Evolutionary conservation across 2,329 filamentous ascomycete genomes (phyloP).

Genomic region (Erysiphe pulchra): DNA sequence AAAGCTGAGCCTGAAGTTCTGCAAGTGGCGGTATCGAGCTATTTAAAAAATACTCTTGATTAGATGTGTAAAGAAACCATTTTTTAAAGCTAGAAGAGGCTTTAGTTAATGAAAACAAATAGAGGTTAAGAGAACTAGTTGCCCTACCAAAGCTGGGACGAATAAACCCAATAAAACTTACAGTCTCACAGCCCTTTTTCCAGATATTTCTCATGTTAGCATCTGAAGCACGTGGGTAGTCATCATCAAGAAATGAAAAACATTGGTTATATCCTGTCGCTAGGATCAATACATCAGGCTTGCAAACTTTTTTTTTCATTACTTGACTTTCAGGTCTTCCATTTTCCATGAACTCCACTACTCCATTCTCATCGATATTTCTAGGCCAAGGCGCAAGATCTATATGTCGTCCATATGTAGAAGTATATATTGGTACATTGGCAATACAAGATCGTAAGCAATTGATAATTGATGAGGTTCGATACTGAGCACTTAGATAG

Average conservation of each 20-base stretch:
- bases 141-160: slow-evolving; percentile 17
- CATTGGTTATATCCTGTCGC: slow-evolving; percentile 21
- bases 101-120: slow-evolving; percentile 2
- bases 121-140: neutral
- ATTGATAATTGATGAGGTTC: slow-evolving; percentile 13
- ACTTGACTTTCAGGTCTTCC: slow-evolving; percentile 9
- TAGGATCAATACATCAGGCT: slow-evolving; percentile 20
- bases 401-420: slow-evolving; percentile 17
- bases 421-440: slow-evolving; percentile 15
- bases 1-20: slow-evolving; percentile 23
- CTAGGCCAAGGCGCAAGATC: slow-evolving; percentile 20
- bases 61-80: too few species aligned
- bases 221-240: slow-evolving; percentile 20
- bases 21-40: slow-evolving; percentile 21
- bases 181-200: slow-evolving; percentile 14
- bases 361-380: slow-evolving; percentile 15
- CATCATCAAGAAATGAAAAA: slow-evolving; percentile 17
- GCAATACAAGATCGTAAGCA: slow-evolving; percentile 16
- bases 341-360: slow-evolving; percentile 15
- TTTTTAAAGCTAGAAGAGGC: too few species aligned
- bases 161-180: slow-evolving; percentile 23
- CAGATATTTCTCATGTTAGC: slow-evolving; percentile 28
- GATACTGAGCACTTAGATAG: slow-evolving; percentile 17
- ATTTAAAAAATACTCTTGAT: neutral
- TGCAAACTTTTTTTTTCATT: slow-evolving; percentile 11